These are phyloP conservation scores for Melampsora medusae DNA, from an alignment of 1,284 basidiomycete genomes.

Conservation along the genomic window DNA sequence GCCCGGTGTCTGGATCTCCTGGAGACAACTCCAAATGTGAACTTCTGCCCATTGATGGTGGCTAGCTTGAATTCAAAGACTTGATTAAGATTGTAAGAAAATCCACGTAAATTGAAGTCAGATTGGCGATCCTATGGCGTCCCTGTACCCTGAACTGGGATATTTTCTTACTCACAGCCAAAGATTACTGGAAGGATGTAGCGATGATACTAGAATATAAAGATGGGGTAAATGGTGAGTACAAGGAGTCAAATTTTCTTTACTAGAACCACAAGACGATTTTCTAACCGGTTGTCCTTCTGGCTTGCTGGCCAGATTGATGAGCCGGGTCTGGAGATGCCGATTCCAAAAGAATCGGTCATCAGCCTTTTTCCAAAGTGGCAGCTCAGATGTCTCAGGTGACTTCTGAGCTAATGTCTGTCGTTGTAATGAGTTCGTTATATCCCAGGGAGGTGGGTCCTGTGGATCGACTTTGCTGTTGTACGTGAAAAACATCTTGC, in stretches of 20 bases:
- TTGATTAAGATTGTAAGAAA: slow-evolving; percentile 54
- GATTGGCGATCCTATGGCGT: too few relatives aligned
- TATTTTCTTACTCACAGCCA: slow-evolving; percentile 67
- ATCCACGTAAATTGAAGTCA: slow-evolving; percentile 51
- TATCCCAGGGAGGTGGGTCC: slow-evolving; percentile 31
- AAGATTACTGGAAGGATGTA: slow-evolving; percentile 57
- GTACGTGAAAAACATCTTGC: slow-evolving; percentile 39
- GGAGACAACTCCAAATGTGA: slow-evolving; percentile 84
- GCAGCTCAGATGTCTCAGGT: background rate
- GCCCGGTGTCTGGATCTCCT: slow-evolving; percentile 89
- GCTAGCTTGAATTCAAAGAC: slow-evolving; percentile 82
- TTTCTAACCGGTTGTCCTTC: slow-evolving; percentile 11
- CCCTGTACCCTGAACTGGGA: too few relatives aligned
- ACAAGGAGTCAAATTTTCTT: background rate
- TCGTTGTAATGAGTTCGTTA: slow-evolving; percentile 24
- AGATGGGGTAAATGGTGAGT: background rate
- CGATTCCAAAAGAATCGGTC: slow-evolving; percentile 43
- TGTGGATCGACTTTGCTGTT: slow-evolving; percentile 3
- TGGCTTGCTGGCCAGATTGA: slow-evolving; percentile 22
- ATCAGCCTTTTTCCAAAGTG: slow-evolving; percentile 30
- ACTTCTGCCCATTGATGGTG: slow-evolving; percentile 72
- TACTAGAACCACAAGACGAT: background rate
- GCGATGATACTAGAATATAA: background rate
- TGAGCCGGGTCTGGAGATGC: slow-evolving; percentile 13
- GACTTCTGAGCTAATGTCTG: background rate